These are phyloP conservation scores for Aureobasidium sp. DNA, from an alignment of 2,329 filamentous ascomycete species.

Conservation along the genomic window DNA sequence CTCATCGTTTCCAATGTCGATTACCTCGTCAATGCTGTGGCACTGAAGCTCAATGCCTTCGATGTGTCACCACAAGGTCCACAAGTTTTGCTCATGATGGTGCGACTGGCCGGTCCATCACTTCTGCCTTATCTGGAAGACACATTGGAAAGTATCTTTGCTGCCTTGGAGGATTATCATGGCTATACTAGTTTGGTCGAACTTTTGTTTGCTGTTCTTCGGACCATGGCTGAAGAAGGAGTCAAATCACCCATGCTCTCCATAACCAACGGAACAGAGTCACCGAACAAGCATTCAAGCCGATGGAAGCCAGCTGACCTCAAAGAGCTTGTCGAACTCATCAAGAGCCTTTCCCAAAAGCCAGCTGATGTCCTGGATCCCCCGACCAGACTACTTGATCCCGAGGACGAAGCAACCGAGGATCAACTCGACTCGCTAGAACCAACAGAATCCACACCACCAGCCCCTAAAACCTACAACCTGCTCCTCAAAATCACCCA, in stretches of 20 bases:
- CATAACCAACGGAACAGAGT: constrained; percentile 29
- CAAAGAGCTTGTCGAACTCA: constrained; percentile 34
- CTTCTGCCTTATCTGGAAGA: constrained; percentile 88
- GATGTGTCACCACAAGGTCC: constrained; percentile 88
- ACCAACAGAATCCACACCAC: constrained; percentile 38
- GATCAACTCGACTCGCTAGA: not conserved
- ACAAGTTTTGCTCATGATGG: constrained; percentile 90
- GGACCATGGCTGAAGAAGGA: constrained; percentile 76
- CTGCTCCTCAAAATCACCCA: constrained; percentile 74
- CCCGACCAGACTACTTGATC: constrained; percentile 16
- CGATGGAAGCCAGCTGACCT: constrained; percentile 31
- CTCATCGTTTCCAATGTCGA: constrained; percentile 88
- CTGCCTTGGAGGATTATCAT: constrained; percentile 88
- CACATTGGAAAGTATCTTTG: constrained; percentile 82
- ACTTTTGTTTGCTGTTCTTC: constrained; percentile 72
- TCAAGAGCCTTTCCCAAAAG: constrained; percentile 2
- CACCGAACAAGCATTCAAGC: not conserved
- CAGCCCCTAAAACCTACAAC: constrained; percentile 67
- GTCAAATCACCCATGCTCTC: constrained; percentile 50
- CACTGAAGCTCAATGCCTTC: constrained; percentile 80
- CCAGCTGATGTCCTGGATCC: not conserved
- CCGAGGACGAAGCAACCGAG: not conserved
- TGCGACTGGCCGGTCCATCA: constrained; percentile 71
- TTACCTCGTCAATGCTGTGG: constrained; percentile 91
- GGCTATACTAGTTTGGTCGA: constrained; percentile 85